Evolutionary conservation across 148 eudicot genomes (phyloP).

Genomic region (Persicaria tinctoria): DNA sequence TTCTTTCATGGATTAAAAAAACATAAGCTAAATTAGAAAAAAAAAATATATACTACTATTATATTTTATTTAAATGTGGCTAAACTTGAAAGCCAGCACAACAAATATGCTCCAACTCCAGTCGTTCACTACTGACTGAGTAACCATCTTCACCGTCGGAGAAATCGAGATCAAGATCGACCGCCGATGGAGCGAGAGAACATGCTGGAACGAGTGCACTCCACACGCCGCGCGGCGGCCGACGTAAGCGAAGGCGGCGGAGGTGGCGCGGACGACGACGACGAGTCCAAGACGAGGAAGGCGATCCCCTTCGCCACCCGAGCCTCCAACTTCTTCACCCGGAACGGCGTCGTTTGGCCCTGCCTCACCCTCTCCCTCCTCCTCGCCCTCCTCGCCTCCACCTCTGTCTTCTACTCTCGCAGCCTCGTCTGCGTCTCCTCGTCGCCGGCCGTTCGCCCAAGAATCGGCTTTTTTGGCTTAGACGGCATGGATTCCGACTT

Average conservation of each 20-base stretch:
- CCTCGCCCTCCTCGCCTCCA: constrained; percentile 31
- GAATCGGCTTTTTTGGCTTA: constrained; percentile 54
- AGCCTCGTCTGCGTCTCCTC: constrained; percentile 49
- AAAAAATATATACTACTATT: too few species aligned
- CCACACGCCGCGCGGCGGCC: constrained; percentile 41
- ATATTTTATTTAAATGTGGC: too few species aligned
- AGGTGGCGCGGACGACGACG: constrained; percentile 29
- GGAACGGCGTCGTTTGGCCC: constrained; percentile 55
- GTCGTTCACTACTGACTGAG: background rate
- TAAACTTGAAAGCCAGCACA: too few species aligned
- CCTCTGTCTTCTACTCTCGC: constrained; percentile 39
- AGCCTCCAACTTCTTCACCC: constrained; percentile 44
- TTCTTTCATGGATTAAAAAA: too few species aligned
- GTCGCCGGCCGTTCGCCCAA: constrained; percentile 33
- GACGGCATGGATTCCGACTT: constrained; percentile 69
- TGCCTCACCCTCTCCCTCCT: constrained; percentile 32
- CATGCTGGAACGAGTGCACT: constrained; percentile 46
- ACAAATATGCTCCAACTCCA: background rate
- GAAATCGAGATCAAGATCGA: background rate
- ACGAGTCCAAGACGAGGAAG: constrained; percentile 72
- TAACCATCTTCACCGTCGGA: constrained; percentile 1
- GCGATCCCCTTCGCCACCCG: constrained; percentile 36
- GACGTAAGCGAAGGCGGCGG: constrained; percentile 11
- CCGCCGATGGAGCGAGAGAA: constrained; percentile 29
- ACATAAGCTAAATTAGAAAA: too few species aligned